Evolutionary conservation across 768 basidiomycete species (phyloP).

Genomic region (Mrakia gelida): DNA sequence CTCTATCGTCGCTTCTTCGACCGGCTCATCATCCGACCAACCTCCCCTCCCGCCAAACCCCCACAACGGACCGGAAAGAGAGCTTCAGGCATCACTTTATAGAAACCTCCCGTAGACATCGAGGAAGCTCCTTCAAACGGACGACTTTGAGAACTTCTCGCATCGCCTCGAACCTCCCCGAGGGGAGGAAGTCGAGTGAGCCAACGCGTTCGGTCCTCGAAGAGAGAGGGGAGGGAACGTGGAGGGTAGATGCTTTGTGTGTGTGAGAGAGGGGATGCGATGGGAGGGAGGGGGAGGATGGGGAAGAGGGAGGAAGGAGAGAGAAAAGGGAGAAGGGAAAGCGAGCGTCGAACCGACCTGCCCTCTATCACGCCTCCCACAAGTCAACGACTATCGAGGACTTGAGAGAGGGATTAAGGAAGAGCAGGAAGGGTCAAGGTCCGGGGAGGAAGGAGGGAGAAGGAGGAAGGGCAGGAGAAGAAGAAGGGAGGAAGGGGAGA

Average conservation of each 20-base stretch:
- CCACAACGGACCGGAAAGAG: not conserved
- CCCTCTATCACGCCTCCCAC: too few relatives aligned
- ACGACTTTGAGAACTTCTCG: not conserved
- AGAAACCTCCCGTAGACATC: not conserved
- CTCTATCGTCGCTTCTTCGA: too few relatives aligned
- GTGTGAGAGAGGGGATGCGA: not conserved
- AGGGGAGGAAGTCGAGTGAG: not conserved
- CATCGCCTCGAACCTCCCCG: not conserved
- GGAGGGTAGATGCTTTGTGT: slow-evolving; percentile 9
- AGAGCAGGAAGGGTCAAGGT: too few relatives aligned
- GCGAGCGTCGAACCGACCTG: not conserved
- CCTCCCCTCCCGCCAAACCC: not conserved
- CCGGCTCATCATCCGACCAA: too few relatives aligned
- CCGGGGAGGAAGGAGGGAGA: not conserved
- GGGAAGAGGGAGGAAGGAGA: not conserved
- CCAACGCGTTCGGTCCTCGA: not conserved
- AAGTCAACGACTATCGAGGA: too few relatives aligned
- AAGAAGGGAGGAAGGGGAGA: too few relatives aligned
- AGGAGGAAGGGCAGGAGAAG: too few relatives aligned
- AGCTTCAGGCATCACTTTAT: slow-evolving; percentile 12
- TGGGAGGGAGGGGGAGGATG: not conserved
- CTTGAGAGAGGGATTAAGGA: too few relatives aligned
- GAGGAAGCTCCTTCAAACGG: slow-evolving; percentile 11
- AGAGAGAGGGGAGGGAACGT: not conserved
- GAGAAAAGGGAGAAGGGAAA: not conserved